Percentiles rank a stretch among this genome's conserved stretches.
Evolutionary conservation across 2,329 filamentous ascomycete genomes (phyloP).

Genomic region (Chalara sp.): DNA sequence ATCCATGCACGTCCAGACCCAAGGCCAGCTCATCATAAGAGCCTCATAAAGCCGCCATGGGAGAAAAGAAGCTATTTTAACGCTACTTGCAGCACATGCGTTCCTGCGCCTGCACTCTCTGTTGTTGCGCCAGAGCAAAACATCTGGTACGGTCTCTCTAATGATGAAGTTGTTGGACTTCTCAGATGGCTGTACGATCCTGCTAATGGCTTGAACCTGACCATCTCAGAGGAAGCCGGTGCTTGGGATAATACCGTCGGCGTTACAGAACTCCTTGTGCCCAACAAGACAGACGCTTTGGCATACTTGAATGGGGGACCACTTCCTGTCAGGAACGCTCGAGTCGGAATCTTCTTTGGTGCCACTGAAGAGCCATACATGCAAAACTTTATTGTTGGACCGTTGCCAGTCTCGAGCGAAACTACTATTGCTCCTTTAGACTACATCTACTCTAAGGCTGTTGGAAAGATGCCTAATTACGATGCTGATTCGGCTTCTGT

Average conservation of each 20-base stretch:
- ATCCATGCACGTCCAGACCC: neutral
- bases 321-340: conserved; percentile 5
- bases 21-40: neutral
- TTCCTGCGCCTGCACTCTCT: neutral
- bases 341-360: conserved; percentile 6
- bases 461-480: conserved; percentile 34
- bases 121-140: neutral
- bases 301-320: conserved; percentile 5
- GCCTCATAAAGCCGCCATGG: neutral
- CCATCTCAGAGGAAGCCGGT: neutral
- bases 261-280: conserved; percentile 8
- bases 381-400: conserved; percentile 7
- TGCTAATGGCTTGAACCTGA: neutral
- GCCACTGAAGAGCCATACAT: conserved; percentile 1
- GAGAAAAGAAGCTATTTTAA: neutral
- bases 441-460: conserved; percentile 20
- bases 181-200: neutral
- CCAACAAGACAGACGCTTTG: conserved; percentile 11
- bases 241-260: neutral
- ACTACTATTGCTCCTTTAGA: conserved; percentile 2
- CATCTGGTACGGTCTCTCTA: neutral
- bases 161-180: neutral
- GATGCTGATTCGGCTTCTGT: conserved; percentile 36
- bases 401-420: conserved; percentile 4
- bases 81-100: neutral